A percentile compares a stretch with the other conserved stretches of the same genome.
Evolutionary conservation across 163 green algal species (phyloP).

Genomic region (Trebouxia gelatinosa): DNA sequence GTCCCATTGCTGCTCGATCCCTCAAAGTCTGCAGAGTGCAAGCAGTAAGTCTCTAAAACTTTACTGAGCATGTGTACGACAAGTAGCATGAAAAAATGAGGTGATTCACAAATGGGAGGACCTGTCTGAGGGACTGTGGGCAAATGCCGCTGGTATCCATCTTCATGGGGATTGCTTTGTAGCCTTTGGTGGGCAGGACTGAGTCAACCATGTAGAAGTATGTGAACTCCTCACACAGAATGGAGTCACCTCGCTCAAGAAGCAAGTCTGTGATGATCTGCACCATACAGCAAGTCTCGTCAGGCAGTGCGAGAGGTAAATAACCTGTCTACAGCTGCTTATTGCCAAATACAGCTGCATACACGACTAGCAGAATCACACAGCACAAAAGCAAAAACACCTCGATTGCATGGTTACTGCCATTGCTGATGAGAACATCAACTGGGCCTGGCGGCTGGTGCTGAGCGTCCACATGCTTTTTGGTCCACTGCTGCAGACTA

Average conservation of each 20-base stretch:
- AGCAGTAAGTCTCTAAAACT: too few species aligned
- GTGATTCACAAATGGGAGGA: neutral
- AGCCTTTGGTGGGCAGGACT: slow-evolving; percentile 53
- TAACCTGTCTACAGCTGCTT: neutral
- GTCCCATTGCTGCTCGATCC: neutral
- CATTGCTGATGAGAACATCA: slow-evolving; percentile 18
- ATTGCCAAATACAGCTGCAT: neutral
- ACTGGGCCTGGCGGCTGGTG: neutral
- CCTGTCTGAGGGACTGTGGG: slow-evolving; percentile 30
- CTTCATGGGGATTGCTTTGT: slow-evolving; percentile 49
- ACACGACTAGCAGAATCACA: neutral
- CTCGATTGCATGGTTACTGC: slow-evolving; percentile 29
- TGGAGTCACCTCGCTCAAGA: slow-evolving; percentile 52
- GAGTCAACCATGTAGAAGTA: slow-evolving; percentile 70
- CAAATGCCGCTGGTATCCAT: slow-evolving; percentile 58
- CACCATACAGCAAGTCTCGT: too few species aligned
- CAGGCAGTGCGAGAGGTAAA: neutral
- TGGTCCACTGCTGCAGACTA: slow-evolving; percentile 3
- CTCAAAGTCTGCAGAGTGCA: neutral
- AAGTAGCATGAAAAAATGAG: neutral
- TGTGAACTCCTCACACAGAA: slow-evolving; percentile 74
- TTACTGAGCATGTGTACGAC: too few species aligned
- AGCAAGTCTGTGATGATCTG: slow-evolving; percentile 46
- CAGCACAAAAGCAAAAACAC: neutral
- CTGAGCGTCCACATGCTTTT: slow-evolving; percentile 4